A percentile compares a stretch with the other conserved stretches of the same genome.
Evolutionary conservation across 768 basidiomycete species (phyloP).

Genomic region (Sarcodon aspratus): DNA sequence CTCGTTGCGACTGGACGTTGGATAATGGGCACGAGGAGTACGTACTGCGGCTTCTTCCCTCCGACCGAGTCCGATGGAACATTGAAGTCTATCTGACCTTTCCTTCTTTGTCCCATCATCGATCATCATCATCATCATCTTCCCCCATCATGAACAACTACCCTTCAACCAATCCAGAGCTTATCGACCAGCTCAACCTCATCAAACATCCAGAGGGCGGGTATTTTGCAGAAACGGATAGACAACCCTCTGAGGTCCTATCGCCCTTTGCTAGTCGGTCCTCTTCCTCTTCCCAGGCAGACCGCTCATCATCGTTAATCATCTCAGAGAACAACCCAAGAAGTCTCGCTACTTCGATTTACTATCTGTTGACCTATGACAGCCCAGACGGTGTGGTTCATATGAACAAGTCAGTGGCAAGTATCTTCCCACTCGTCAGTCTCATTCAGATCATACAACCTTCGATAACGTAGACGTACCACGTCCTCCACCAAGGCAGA

Average conservation of each 20-base stretch:
- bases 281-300: background rate
- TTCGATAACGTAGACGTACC: slow-evolving; percentile 29
- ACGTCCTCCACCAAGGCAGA: slow-evolving; percentile 38
- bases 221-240: slow-evolving; percentile 25
- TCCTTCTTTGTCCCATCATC: background rate
- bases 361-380: slow-evolving; percentile 34
- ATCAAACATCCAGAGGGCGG: slow-evolving; percentile 18
- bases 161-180: slow-evolving; percentile 14
- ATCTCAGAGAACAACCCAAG: slow-evolving; percentile 16
- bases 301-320: background rate
- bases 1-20: too few relatives aligned
- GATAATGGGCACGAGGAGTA: too few relatives aligned
- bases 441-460: background rate
- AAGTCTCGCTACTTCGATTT: slow-evolving; percentile 32
- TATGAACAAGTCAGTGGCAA: slow-evolving; percentile 36
- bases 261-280: slow-evolving; percentile 22
- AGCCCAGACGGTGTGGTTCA: slow-evolving; percentile 29
- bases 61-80: background rate
- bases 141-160: slow-evolving; percentile 6
- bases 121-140: background rate
- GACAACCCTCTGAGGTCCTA: slow-evolving; percentile 15
- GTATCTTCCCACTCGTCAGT: slow-evolving; percentile 5
- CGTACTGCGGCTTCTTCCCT: too few relatives aligned
- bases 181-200: slow-evolving; percentile 17
- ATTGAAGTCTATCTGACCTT: background rate